Base-by-base conservation (phyloP, 768 basidiomycete species). In the Leucocoprinus sp. region DNA sequence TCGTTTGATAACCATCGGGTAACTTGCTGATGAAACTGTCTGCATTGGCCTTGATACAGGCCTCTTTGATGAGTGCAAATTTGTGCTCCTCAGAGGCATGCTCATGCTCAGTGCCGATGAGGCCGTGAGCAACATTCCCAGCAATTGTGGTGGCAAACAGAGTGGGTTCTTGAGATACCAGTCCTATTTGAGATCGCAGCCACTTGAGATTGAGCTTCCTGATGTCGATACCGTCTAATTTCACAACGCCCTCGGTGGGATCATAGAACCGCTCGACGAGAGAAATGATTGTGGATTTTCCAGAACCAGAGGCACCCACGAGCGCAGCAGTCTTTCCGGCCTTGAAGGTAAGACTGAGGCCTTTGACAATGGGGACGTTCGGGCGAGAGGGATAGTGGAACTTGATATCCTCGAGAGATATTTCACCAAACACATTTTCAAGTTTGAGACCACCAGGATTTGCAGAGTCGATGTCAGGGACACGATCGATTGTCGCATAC, bases 231-330 rank as follows among this genome's bases (percentile, higher is more conserved):
- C 86, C 84, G 43, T 90, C 87, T 6, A 86, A 66, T 48, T 70
- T 74, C 54, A 89, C 74, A 11, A 54, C 50, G 9, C 87, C 87
- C 0, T 58, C 56, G 0, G 73, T 61, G 1, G 86, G 83, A 55
- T 90, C 87, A 53, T 89, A 89, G 65, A 88, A 89, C 8, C 87
- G 72, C 57, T 88, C 85, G 45, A 86, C 72, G n/a, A 88, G 72
- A 18, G 76, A 70, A 21, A 88, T 69, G 43, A 84, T 62, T 2
- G 82, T 83, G 4, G 78, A 80, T 54, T 81, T 81, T 9, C 82
- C 81, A 1, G 76, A 79, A 1, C 81, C 82, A 24, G 76, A 78
- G 12, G 82, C 78, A 39, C 82, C 81, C 29, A 84, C 81, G 17
- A 83, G 69, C 8, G 82, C 81, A 6, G 73, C 71, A 1, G 81